Percentiles rank a stretch among this genome's conserved stretches.
These are phyloP conservation scores for Calamus simplicifolius DNA, from an alignment of 176 grass and related monocot species.

Conservation along the genomic window DNA sequence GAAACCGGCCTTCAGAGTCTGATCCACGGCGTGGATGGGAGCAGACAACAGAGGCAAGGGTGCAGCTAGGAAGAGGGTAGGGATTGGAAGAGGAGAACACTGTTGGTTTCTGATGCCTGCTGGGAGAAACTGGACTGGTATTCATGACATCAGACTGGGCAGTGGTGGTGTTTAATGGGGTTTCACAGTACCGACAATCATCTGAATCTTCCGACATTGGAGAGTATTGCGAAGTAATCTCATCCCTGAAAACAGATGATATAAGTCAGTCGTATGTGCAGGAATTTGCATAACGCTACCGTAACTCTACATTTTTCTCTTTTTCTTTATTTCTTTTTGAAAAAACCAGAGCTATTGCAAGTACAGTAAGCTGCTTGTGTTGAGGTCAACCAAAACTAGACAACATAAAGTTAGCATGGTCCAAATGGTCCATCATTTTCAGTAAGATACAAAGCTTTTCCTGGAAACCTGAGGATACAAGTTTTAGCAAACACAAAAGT, in stretches of 20 bases:
- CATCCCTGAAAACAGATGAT: slow-evolving; percentile 50
- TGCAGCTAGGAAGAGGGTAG: slow-evolving; percentile 50
- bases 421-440: too few species aligned
- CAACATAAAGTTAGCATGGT: too few species aligned
- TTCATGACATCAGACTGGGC: slow-evolving; percentile 40
- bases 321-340: too few species aligned
- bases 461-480: too few species aligned
- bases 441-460: too few species aligned
- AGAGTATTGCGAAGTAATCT: slow-evolving; percentile 71
- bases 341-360: too few species aligned
- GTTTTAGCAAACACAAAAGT: too few species aligned
- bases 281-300: not conserved
- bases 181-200: slow-evolving; percentile 61
- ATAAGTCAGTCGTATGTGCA: not conserved
- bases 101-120: slow-evolving; percentile 45
- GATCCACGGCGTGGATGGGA: slow-evolving; percentile 60
- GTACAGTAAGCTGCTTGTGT: too few species aligned
- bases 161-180: slow-evolving; percentile 40
- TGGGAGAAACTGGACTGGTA: slow-evolving; percentile 65
- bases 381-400: too few species aligned
- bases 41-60: slow-evolving; percentile 54
- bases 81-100: slow-evolving; percentile 20
- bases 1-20: slow-evolving; percentile 75
- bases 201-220: slow-evolving; percentile 97
- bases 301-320: too few species aligned